These are phyloP conservation scores for Polygonum aviculare DNA, from an alignment of 148 eudicot species.

Conservation along the genomic window DNA sequence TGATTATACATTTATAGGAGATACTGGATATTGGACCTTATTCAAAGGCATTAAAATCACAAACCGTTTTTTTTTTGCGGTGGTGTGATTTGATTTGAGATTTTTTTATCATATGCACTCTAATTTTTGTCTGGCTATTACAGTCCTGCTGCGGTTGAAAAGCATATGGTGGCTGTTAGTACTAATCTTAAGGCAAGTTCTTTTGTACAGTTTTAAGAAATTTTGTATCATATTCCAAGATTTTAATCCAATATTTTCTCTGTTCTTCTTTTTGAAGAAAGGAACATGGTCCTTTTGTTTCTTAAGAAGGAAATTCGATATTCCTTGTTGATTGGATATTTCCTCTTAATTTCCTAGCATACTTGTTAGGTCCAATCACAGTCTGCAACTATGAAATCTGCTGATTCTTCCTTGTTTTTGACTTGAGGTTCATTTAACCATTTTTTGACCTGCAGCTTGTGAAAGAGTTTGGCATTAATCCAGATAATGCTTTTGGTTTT, in stretches of 20 bases:
- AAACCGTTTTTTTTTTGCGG: background rate
- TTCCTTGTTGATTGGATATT: background rate
- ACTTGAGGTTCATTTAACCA: background rate
- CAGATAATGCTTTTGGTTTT: slow-evolving; percentile 95
- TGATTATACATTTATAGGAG: background rate
- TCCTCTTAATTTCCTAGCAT: background rate
- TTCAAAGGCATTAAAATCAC: background rate
- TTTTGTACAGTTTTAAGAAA: slow-evolving; percentile 7
- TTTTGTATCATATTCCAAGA: background rate
- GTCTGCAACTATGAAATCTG: background rate
- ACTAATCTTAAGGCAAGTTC: slow-evolving; percentile 71
- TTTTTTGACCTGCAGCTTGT: slow-evolving; percentile 64
- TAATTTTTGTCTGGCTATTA: slow-evolving; percentile 5
- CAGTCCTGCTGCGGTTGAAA: slow-evolving; percentile 90
- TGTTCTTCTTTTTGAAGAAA: background rate
- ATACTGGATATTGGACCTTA: background rate
- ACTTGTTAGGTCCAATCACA: background rate
- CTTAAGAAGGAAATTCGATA: background rate
- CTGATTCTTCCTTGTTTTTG: background rate
- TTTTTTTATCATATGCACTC: background rate
- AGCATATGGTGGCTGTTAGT: slow-evolving; percentile 99
- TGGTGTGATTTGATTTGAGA: background rate
- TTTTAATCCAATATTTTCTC: background rate
- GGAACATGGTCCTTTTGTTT: background rate
- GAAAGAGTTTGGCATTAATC: slow-evolving; percentile 92